Conservation (phyloP, 257 asterid genomes). For the Datura wrightii region DNA sequence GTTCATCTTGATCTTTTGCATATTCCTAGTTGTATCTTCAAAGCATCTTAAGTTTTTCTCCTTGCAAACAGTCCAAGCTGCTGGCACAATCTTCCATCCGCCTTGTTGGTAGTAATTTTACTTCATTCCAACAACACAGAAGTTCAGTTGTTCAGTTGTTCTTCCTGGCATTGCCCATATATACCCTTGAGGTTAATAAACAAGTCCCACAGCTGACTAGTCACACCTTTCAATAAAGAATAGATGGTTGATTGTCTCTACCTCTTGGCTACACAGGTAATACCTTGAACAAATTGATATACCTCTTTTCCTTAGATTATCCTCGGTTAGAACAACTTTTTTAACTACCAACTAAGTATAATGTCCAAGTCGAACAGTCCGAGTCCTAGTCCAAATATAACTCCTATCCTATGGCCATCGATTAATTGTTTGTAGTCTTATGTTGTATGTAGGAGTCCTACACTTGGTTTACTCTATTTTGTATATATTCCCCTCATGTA, state of each 20-base stretch:
- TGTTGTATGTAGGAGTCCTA: slow-evolving; percentile 9
- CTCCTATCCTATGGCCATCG: background rate
- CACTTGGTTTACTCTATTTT: background rate
- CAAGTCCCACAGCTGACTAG: slow-evolving; percentile 15
- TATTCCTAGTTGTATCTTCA: background rate
- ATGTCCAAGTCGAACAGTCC: background rate
- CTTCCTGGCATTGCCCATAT: background rate
- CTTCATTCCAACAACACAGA: background rate
- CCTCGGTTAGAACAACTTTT: background rate
- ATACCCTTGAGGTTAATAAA: background rate
- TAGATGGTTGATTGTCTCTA: background rate
- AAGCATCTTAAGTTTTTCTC: background rate
- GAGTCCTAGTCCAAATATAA: background rate
- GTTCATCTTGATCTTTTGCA: background rate
- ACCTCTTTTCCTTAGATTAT: background rate
- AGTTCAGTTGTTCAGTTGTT: background rate
- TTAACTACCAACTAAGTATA: background rate
- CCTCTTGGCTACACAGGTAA: background rate
- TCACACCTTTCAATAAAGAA: background rate
- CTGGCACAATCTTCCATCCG: background rate
- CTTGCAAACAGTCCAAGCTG: slow-evolving; percentile 10
- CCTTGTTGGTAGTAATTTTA: background rate
- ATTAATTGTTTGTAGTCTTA: background rate
- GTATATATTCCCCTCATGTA: background rate
- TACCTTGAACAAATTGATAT: background rate